A percentile compares a stretch with the other conserved stretches of the same genome.
Evolutionary conservation across 768 basidiomycete species (phyloP).

Genomic region (Agrocybe pediades): DNA sequence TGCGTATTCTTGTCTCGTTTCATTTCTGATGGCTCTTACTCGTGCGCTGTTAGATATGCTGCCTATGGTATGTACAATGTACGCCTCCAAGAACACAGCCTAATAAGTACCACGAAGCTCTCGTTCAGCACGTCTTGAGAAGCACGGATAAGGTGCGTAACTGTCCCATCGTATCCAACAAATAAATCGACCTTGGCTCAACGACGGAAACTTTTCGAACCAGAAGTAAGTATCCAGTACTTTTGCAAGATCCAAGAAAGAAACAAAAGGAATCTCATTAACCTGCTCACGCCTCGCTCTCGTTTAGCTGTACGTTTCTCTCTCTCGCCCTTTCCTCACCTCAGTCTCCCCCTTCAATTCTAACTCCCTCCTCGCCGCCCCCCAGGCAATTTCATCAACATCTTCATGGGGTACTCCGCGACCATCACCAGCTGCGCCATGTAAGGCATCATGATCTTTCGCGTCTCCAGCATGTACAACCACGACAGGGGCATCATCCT

Average conservation of each 20-base stretch:
- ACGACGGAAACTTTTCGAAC: too few relatives aligned
- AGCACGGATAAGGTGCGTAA: too few relatives aligned
- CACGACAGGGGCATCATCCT: constrained; percentile 4
- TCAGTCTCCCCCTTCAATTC: background rate
- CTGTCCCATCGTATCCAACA: too few relatives aligned
- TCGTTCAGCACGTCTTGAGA: background rate
- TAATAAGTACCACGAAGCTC: background rate
- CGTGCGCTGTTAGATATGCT: constrained; percentile 2
- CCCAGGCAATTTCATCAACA: constrained; percentile 2
- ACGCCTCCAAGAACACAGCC: background rate
- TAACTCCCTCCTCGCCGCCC: background rate
- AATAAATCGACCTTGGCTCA: too few relatives aligned
- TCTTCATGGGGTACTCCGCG: background rate
- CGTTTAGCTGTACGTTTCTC: background rate
- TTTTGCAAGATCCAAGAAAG: too few relatives aligned
- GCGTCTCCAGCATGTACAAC: constrained; percentile 19
- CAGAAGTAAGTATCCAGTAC: too few relatives aligned
- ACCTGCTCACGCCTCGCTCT: too few relatives aligned
- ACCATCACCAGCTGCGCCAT: background rate
- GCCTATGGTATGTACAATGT: constrained; percentile 6
- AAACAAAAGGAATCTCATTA: too few relatives aligned
- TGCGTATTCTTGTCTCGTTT: background rate
- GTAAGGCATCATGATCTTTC: constrained; percentile 17
- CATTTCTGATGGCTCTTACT: background rate
- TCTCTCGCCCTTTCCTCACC: background rate